Evolutionary conservation across 179 eudicot species (phyloP).

Genomic region (Actinidia arguta): DNA sequence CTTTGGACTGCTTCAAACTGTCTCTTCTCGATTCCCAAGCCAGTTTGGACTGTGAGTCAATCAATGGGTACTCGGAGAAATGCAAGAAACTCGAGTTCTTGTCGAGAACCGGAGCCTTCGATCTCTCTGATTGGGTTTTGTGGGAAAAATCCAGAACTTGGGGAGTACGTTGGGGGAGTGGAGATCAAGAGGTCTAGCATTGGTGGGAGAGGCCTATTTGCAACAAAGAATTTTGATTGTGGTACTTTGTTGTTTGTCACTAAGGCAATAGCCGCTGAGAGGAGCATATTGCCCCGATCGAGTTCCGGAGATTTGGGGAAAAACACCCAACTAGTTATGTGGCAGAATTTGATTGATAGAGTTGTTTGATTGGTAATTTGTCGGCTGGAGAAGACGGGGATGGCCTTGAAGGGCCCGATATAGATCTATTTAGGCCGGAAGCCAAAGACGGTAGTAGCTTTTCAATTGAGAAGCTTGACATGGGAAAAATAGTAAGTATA

Average conservation of each 20-base stretch:
- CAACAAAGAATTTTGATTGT: slow-evolving; percentile 65
- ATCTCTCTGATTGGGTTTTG: slow-evolving; percentile 80
- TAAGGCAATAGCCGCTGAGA: slow-evolving; percentile 75
- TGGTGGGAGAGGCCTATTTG: slow-evolving; percentile 85
- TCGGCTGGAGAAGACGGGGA: slow-evolving; percentile 77
- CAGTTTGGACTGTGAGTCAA: slow-evolving; percentile 47
- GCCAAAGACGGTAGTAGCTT: slow-evolving; percentile 14
- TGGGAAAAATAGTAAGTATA: slow-evolving; percentile 51
- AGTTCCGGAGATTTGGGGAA: slow-evolving; percentile 37
- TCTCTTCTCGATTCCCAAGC: slow-evolving; percentile 60
- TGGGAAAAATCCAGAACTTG: slow-evolving; percentile 63
- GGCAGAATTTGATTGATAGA: slow-evolving; percentile 79
- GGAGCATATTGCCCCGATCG: slow-evolving; percentile 72
- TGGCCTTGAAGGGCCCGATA: slow-evolving; percentile 57
- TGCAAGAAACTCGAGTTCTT: slow-evolving; percentile 70
- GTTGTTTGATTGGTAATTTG: slow-evolving; percentile 57
- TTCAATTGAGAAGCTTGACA: slow-evolving; percentile 35
- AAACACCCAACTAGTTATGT: slow-evolving; percentile 71
- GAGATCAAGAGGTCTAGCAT: slow-evolving; percentile 80
- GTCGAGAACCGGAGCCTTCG: slow-evolving; percentile 72
- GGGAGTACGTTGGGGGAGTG: slow-evolving; percentile 74
- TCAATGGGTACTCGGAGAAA: slow-evolving; percentile 62
- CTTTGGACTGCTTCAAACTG: slow-evolving; percentile 62
- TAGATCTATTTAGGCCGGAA: slow-evolving; percentile 64
- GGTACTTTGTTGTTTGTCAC: slow-evolving; percentile 75